A percentile compares a stretch with the other conserved stretches of the same genome.
phyloP scores from a whole-genome alignment of 768 basidiomycete genomes.

The Tulasnella sp. region DNA sequence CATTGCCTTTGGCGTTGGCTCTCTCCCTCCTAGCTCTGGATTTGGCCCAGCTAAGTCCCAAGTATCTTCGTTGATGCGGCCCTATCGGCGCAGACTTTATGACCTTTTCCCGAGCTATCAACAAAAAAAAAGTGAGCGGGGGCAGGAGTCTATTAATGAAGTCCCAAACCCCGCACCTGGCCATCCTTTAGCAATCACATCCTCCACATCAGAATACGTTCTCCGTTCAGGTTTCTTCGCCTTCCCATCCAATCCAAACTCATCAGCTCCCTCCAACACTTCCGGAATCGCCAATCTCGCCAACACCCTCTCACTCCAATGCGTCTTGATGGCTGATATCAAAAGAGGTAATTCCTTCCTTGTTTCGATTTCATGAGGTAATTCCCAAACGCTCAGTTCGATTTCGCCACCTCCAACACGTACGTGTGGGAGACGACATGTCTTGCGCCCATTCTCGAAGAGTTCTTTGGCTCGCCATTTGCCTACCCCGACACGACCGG shows the following conservation, averaged over 20 bases:
- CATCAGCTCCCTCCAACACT: conserved; percentile 14
- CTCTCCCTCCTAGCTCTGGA: conserved; percentile 10
- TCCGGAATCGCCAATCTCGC: conserved; percentile 15
- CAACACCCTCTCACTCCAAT: conserved; percentile 16
- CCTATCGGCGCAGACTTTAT: not conserved
- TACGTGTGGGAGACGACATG: conserved; percentile 14
- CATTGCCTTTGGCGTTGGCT: conserved; percentile 6
- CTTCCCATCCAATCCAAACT: not conserved
- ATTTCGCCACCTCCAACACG: conserved; percentile 15
- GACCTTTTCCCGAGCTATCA: not conserved
- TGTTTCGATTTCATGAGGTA: conserved; percentile 12
- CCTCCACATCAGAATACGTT: conserved; percentile 12
- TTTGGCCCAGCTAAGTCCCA: conserved; percentile 12
- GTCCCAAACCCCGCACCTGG: conserved; percentile 1
- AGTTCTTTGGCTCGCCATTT: conserved; percentile 16
- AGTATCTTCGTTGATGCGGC: conserved; percentile 2
- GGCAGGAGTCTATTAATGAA: not conserved
- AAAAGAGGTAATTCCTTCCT: conserved; percentile 11
- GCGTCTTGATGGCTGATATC: conserved; percentile 11
- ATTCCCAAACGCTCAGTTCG: conserved; percentile 15
- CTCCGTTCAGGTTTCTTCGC: conserved; percentile 9
- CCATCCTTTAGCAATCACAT: conserved; percentile 10
- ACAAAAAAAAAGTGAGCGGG: not conserved
- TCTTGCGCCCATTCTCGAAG: conserved; percentile 17
- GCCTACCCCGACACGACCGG: conserved; percentile 12